phyloP scores from a whole-genome alignment of 352 stramenopile species.

The Globisporangium parvum region DNA sequence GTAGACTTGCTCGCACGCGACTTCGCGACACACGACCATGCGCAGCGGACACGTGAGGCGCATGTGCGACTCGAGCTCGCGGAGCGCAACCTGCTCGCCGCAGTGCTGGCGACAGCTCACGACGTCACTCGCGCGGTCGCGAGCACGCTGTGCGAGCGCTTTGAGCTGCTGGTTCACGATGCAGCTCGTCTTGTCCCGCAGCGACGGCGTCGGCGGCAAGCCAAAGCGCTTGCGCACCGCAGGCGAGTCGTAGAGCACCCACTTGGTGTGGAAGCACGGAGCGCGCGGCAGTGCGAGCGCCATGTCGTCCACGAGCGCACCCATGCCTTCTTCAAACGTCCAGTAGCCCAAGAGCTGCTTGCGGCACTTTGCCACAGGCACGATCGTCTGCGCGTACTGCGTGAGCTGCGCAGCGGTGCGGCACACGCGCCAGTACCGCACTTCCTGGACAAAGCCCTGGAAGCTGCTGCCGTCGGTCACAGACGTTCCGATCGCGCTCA shows the following conservation, averaged over 20 bases:
- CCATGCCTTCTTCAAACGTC: conserved; percentile 72
- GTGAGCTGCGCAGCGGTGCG: conserved; percentile 32
- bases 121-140: conserved; percentile 32
- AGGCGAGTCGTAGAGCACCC: conserved; percentile 45
- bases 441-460: conserved; percentile 56
- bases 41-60: conserved; percentile 37
- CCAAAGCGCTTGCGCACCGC: conserved; percentile 43
- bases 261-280: conserved; percentile 36
- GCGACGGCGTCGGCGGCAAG: conserved; percentile 46
- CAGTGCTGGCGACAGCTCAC: conserved; percentile 44
- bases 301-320: conserved; percentile 73
- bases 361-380: conserved; percentile 32
- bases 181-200: conserved; percentile 59
- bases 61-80: conserved; percentile 47
- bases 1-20: conserved; percentile 31
- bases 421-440: conserved; percentile 57
- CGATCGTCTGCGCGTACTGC: conserved; percentile 24
- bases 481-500: conserved; percentile 24
- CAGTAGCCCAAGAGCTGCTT: conserved; percentile 48
- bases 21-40: conserved; percentile 47
- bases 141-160: conserved; percentile 47
- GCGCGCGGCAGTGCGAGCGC: conserved; percentile 37
- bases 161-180: conserved; percentile 65
- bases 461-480: conserved; percentile 39
- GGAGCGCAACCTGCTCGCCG: conserved; percentile 23